A percentile compares a stretch with the other conserved stretches of the same genome.
Conservation (phyloP, 202 grass and related monocot species). For the Cymbopogon flexuosus region DNA sequence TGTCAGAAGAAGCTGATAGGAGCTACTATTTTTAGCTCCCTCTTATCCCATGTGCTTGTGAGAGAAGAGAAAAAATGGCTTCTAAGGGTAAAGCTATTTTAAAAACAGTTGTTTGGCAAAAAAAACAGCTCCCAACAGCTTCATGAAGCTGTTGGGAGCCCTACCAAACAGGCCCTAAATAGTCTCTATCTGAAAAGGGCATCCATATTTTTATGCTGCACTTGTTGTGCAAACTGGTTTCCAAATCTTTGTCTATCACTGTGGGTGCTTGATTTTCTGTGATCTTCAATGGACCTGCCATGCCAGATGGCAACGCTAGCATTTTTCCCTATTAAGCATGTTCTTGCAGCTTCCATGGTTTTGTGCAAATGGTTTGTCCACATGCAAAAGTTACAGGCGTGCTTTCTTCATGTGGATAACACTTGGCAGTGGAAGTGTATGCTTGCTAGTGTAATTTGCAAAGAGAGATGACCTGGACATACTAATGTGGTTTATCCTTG, state of each 20-base stretch:
- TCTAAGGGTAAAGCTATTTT: too few species aligned
- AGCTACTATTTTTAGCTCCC: too few species aligned
- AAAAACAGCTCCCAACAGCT: too few species aligned
- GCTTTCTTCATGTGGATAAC: not conserved
- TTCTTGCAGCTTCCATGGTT: not conserved
- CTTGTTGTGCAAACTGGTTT: constrained; percentile 8
- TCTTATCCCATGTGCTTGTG: too few species aligned
- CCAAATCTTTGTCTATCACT: not conserved
- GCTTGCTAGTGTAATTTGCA: not conserved
- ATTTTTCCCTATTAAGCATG: not conserved
- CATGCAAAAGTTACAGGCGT: not conserved
- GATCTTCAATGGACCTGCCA: not conserved
- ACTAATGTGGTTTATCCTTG: constrained; percentile 28
- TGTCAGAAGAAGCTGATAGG: too few species aligned
- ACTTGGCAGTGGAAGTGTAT: not conserved
- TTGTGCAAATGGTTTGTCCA: not conserved
- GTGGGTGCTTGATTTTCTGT: not conserved
- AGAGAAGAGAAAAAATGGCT: too few species aligned
- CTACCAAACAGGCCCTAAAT: too few species aligned
- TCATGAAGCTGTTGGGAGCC: too few species aligned
- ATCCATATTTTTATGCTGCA: constrained; percentile 1
- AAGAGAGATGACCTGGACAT: not conserved
- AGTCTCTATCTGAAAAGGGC: not conserved
- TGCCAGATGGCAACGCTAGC: not conserved
- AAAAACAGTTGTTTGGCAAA: too few species aligned